Percentiles rank a stretch among this genome's conserved stretches.
Conservation (phyloP, 495 filamentous ascomycete species). For the Platismatia glauca region DNA sequence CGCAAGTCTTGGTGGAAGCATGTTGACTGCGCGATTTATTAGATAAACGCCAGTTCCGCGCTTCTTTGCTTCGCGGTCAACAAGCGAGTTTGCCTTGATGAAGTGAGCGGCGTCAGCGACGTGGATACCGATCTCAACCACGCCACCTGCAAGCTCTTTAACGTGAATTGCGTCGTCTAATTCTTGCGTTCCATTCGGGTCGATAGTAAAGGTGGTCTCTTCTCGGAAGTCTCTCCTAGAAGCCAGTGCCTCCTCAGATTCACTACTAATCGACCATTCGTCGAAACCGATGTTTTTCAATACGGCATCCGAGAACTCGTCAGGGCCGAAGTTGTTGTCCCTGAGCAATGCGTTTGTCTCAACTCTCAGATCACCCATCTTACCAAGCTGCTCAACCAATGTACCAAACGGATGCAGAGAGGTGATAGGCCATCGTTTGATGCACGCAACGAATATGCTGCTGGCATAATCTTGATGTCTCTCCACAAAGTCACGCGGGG, state of each 20-base stretch:
- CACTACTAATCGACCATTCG: constrained; percentile 77
- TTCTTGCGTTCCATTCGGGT: constrained; percentile 71
- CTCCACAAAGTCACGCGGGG: constrained; percentile 95
- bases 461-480: constrained; percentile 96
- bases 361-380: constrained; percentile 93
- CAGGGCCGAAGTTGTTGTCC: constrained; percentile 96
- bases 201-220: constrained; percentile 85
- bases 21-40: constrained; percentile 80
- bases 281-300: constrained; percentile 84
- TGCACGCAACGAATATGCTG: constrained; percentile 96
- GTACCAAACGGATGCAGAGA: constrained; percentile 97
- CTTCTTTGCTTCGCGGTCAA: constrained; percentile 97
- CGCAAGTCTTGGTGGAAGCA: constrained; percentile 79
- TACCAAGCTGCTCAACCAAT: constrained; percentile 90
- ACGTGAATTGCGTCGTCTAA: constrained; percentile 89
- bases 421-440: constrained; percentile 99
- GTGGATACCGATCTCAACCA: constrained; percentile 91
- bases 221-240: constrained; percentile 83
- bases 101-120: constrained; percentile 95
- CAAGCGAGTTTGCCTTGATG: constrained; percentile 89
- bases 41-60: constrained; percentile 92
- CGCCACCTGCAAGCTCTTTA: constrained; percentile 68
- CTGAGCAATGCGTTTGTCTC: constrained; percentile 95
- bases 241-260: constrained; percentile 65
- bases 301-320: constrained; percentile 96